Conservation (phyloP, 2,329 filamentous ascomycete species). For the Elsinoe ampelina region DNA sequence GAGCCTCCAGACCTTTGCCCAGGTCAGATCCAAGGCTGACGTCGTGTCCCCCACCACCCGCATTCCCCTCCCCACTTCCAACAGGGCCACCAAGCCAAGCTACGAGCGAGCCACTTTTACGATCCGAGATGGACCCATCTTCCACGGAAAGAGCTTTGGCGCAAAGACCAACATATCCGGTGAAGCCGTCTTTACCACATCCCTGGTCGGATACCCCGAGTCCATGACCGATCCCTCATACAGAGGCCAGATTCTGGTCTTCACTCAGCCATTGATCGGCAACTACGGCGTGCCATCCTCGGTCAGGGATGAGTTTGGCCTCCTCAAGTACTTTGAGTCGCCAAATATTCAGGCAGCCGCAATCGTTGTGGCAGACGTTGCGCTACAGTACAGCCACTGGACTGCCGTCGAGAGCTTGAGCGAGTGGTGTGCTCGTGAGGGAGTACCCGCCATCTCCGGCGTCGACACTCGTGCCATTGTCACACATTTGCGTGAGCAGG, state of each 20-base stretch:
- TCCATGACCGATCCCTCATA: conserved; percentile 64
- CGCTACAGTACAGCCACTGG: conserved; percentile 94
- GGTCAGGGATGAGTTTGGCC: conserved; percentile 74
- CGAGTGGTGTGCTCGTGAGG: conserved; percentile 93
- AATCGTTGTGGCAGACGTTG: conserved; percentile 91
- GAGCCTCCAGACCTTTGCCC: conserved; percentile 33
- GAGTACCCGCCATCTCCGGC: conserved; percentile 89
- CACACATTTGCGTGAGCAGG: conserved; percentile 89
- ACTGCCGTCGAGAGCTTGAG: conserved; percentile 90
- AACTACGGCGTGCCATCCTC: conserved; percentile 95
- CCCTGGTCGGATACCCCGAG: conserved; percentile 94
- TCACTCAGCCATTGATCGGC: conserved; percentile 94
- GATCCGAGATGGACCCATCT: conserved; percentile 89
- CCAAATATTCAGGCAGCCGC: conserved; percentile 94
- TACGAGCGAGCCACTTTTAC: conserved; percentile 84
- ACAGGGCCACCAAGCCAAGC: conserved; percentile 56
- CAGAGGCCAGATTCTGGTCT: conserved; percentile 88
- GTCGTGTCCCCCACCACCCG: conserved; percentile 62
- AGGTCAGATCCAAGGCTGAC: conserved; percentile 50
- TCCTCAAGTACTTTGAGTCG: conserved; percentile 96
- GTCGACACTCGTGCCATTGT: conserved; percentile 97
- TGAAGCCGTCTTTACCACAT: conserved; percentile 97
- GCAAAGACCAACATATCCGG: conserved; percentile 95
- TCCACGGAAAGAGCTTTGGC: conserved; percentile 92
- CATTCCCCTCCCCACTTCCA: conserved; percentile 50